Base-by-base conservation (phyloP, 2,329 filamentous ascomycete species). In the Erysiphe pulchra region DNA sequence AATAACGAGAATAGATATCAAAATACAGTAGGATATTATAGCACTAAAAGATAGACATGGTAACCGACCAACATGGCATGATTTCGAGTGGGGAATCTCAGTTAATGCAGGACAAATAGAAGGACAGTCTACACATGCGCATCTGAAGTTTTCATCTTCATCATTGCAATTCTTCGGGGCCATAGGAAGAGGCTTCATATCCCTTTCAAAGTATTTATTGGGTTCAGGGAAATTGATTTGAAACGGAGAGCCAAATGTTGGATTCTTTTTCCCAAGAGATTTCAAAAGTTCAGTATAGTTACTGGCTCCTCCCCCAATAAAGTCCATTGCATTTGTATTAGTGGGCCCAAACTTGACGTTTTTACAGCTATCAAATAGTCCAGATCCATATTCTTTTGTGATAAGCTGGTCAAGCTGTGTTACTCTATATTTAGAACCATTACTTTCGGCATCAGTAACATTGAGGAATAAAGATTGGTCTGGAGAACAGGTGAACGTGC, bases 261-360 rank as follows among this genome's bases (percentile, higher is more conserved):
- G 69, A 60, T 92, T 92, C 66, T 93, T 87, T 60, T 93, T 78
- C 14, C 90, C 90, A 32, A 98, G 63, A 55, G 95, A 98, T 56
- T 86, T 87, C 52, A 98, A 65, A 53, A 98, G 80, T 38, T 80
- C 73, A 0, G 75, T 74, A 60, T 87, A 92, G 59, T 94, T 82
- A 61, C 86, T 87, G 12, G 90, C 90, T 14, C 87, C 86, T 14
- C 90, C 90, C 31, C 90, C 92, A 49, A 98, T 95, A 54, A 98
- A 77, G 54, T 87, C 80, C 72, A 98, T 98, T 14, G 87, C 90
- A 56, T 80, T 85, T 49, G 82, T 80, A 57, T 93, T 93, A 38
- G 87, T 86, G 7, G 86, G 80, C 33, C 90, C 90, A 56, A 95
- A 94, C 59, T 98, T 98, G 62, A 98, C 87, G 60, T 98, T 85